A percentile compares a stretch with the other conserved stretches of the same genome.
These are phyloP conservation scores for Picochlorum sp. DNA, from an alignment of 139 green algal genomes.

Conservation along the genomic window DNA sequence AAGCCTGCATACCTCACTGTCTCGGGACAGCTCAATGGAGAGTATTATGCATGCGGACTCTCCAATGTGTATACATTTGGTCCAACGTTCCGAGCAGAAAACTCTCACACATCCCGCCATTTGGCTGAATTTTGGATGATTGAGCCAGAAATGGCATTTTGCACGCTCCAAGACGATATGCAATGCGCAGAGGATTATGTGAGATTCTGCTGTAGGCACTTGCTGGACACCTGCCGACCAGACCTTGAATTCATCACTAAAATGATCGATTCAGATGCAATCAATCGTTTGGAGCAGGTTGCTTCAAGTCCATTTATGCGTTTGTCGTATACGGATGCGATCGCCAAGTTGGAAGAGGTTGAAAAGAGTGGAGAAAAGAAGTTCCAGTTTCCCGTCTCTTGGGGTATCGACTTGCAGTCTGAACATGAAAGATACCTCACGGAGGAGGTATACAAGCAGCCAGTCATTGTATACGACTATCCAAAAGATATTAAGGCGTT, in stretches of 20 bases:
- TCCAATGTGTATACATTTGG: constrained; percentile 90
- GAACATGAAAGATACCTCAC: constrained; percentile 95
- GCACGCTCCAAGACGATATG: constrained; percentile 91
- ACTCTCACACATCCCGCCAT: constrained; percentile 87
- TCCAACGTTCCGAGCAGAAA: constrained; percentile 91
- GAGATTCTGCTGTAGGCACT: constrained; percentile 58
- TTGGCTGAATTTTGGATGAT: constrained; percentile 99
- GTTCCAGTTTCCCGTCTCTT: constrained; percentile 65
- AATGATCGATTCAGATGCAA: constrained; percentile 72
- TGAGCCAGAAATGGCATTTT: constrained; percentile 96
- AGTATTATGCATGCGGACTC: constrained; percentile 83
- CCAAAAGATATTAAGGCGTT: constrained; percentile 92
- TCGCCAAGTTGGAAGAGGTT: constrained; percentile 78
- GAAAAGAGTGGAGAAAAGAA: constrained; percentile 54
- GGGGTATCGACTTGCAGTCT: constrained; percentile 35
- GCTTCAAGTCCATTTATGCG: constrained; percentile 74
- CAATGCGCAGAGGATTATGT: constrained; percentile 75
- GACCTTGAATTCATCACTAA: constrained; percentile 79
- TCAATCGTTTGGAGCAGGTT: constrained; percentile 75
- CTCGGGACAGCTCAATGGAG: constrained; percentile 81
- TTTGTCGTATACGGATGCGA: constrained; percentile 88
- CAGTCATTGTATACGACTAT: constrained; percentile 96
- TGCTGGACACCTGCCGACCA: constrained; percentile 59
- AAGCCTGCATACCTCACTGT: constrained; percentile 87
- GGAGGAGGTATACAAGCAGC: constrained; percentile 88